Evolutionary conservation across 2,329 filamentous ascomycete species (phyloP).

Genomic region (Pseudogymnoascus sp.): DNA sequence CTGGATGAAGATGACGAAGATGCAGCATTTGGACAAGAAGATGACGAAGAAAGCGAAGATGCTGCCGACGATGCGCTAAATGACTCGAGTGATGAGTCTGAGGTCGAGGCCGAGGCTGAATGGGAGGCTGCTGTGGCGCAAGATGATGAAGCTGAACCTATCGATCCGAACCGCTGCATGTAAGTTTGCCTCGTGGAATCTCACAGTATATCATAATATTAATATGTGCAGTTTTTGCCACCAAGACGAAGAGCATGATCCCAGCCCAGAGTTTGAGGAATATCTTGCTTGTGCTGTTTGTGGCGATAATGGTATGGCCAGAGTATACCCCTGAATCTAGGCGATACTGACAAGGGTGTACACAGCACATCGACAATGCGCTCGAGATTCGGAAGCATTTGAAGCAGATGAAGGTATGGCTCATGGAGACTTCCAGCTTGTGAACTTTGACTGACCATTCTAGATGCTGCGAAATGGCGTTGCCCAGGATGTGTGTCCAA

Average conservation of each 20-base stretch:
- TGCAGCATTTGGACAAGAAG: slow-evolving; percentile 25
- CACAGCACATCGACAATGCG: slow-evolving; percentile 85
- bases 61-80: slow-evolving; percentile 21
- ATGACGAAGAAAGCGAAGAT: slow-evolving; percentile 25
- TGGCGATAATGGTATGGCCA: slow-evolving; percentile 15
- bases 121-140: slow-evolving; percentile 45
- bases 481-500: slow-evolving; percentile 45
- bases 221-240: slow-evolving; percentile 63
- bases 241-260: slow-evolving; percentile 73
- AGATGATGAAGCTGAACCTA: slow-evolving; percentile 44
- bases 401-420: slow-evolving; percentile 54
- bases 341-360: slow-evolving; percentile 32
- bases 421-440: slow-evolving; percentile 7
- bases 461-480: slow-evolving; percentile 47
- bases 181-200: slow-evolving; percentile 34
- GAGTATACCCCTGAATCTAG: slow-evolving; percentile 10
- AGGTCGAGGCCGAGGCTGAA: slow-evolving; percentile 43
- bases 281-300: slow-evolving; percentile 46
- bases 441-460: slow-evolving; percentile 14
- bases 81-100: slow-evolving; percentile 43
- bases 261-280: slow-evolving; percentile 70
- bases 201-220: slow-evolving; percentile 17
- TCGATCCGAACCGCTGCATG: slow-evolving; percentile 54
- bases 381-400: slow-evolving; percentile 59
- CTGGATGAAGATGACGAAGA: slow-evolving; percentile 33